Evolutionary conservation across 1,284 basidiomycete species (phyloP).

Genomic region (Veloporphyrellus conicus): DNA sequence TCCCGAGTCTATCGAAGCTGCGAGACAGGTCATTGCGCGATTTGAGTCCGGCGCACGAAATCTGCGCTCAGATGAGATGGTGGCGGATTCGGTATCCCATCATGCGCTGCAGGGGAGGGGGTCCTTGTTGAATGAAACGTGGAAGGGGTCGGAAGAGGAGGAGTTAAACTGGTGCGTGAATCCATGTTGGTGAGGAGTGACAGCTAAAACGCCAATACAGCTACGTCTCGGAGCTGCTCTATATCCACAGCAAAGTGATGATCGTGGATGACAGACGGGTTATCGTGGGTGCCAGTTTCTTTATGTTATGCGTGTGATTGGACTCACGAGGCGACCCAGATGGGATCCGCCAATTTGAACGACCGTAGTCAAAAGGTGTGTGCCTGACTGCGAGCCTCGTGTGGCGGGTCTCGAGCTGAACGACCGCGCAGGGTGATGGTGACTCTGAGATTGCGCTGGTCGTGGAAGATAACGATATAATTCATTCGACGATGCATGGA

Average conservation of each 20-base stretch:
- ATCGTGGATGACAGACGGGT: conserved; percentile 88
- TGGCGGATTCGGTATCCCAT: conserved; percentile 74
- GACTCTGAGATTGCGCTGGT: conserved; percentile 92
- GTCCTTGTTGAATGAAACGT: conserved; percentile 64
- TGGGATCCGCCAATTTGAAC: conserved; percentile 88
- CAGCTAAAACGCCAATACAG: conserved; percentile 34
- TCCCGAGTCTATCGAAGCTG: conserved; percentile 63
- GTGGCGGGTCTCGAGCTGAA: conserved; percentile 8
- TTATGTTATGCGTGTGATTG: neutral
- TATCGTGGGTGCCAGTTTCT: conserved; percentile 54
- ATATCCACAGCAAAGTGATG: conserved; percentile 85
- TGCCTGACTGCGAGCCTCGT: neutral
- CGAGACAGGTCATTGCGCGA: conserved; percentile 54
- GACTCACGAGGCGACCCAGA: conserved; percentile 40
- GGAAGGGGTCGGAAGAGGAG: conserved; percentile 79
- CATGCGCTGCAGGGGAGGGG: conserved; percentile 67
- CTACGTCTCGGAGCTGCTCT: conserved; percentile 77
- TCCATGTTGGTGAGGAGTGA: conserved; percentile 3
- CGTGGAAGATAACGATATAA: conserved; percentile 80
- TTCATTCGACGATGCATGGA: conserved; percentile 78
- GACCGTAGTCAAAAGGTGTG: conserved; percentile 73
- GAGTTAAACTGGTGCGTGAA: conserved; percentile 68
- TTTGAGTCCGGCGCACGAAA: conserved; percentile 64
- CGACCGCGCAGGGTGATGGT: conserved; percentile 63
- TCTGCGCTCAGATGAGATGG: conserved; percentile 53